Conservation (phyloP, 1,284 basidiomycete genomes). For the Polyporus tsugae region DNA sequence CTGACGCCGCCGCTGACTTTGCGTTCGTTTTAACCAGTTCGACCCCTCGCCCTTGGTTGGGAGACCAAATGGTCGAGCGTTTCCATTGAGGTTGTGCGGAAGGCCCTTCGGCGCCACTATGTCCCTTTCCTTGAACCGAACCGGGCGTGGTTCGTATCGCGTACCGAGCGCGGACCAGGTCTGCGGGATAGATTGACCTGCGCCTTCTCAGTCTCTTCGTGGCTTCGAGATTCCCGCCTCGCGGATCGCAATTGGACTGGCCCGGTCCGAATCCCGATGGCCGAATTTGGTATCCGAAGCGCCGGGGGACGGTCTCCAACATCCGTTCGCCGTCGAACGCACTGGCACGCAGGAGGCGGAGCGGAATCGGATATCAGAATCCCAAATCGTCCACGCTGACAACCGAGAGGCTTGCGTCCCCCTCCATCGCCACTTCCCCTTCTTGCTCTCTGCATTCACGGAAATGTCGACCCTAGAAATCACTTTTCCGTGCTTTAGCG, state of each 20-base stretch:
- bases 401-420: too few species aligned
- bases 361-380: too few species aligned
- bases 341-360: too few species aligned
- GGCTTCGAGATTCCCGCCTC: neutral
- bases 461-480: too few species aligned
- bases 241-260: neutral
- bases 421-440: too few species aligned
- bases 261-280: neutral
- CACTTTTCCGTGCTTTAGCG: too few species aligned
- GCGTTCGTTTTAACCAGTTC: neutral
- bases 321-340: too few species aligned
- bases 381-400: too few species aligned
- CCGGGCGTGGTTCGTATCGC: neutral
- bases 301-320: too few species aligned
- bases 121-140: neutral
- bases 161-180: neutral
- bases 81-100: neutral
- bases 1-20: neutral
- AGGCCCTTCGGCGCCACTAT: neutral
- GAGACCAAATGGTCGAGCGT: too few species aligned
- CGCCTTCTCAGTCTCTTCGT: neutral
- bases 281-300: conserved; percentile 1
- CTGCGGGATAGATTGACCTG: neutral
- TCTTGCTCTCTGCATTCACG: too few species aligned
- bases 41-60: neutral